phyloP scores from a whole-genome alignment of 768 basidiomycete genomes.

The Suillus americanus region DNA sequence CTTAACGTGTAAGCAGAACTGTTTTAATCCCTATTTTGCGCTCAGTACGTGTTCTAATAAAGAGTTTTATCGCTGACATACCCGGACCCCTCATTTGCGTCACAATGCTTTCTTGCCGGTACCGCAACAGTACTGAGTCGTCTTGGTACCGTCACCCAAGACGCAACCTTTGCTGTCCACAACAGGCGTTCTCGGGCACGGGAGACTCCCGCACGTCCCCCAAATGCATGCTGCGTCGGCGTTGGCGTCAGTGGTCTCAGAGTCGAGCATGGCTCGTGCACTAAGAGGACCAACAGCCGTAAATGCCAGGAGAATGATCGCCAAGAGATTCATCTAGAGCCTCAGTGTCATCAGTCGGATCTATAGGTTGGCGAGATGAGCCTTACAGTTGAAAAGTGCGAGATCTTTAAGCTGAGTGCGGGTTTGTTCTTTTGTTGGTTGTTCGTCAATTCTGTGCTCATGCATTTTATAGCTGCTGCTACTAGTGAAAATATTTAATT shows the following conservation, averaged over 20 bases:
- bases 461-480: background rate
- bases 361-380: background rate
- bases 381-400: background rate
- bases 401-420: background rate
- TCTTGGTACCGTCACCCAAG: background rate
- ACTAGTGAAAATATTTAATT: background rate
- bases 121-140: background rate
- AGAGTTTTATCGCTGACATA: background rate
- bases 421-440: background rate
- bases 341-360: background rate
- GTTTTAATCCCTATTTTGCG: background rate
- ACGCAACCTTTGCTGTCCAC: background rate
- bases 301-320: background rate
- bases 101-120: too few relatives aligned
- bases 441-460: background rate
- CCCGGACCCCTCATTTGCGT: background rate
- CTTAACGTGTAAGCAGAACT: background rate
- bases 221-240: conserved; percentile 5
- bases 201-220: background rate
- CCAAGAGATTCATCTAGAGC: background rate
- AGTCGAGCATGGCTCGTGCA: background rate
- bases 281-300: background rate
- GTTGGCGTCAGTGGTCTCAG: background rate
- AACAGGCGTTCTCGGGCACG: background rate
- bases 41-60: background rate